phyloP scores from a whole-genome alignment of 2,329 filamentous ascomycete genomes.

The Aspergillus nomiae region DNA sequence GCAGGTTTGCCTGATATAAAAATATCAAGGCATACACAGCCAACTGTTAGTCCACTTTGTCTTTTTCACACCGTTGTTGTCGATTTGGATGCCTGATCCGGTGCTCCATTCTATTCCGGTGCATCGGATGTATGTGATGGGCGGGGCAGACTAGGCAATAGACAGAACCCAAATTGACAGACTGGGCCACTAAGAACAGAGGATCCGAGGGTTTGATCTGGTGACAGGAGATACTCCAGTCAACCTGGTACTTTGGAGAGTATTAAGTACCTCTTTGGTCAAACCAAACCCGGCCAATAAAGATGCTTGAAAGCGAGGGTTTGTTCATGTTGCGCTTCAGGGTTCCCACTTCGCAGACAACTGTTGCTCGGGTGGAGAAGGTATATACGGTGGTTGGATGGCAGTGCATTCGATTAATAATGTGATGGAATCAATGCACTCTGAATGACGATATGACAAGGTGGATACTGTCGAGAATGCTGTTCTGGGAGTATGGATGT shows the following conservation, averaged over 20 bases:
- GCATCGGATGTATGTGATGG: neutral
- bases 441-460: neutral
- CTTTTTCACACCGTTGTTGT: neutral
- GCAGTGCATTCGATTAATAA: neutral
- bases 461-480: neutral
- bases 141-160: neutral
- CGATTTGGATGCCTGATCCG: neutral
- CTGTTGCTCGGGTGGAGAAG: neutral
- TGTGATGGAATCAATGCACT: neutral
- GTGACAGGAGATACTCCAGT: neutral
- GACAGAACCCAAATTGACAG: neutral
- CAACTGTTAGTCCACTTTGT: neutral
- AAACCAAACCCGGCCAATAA: neutral
- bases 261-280: neutral
- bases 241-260: neutral
- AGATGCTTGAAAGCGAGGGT: neutral
- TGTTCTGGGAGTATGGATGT: neutral
- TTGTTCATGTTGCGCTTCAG: neutral
- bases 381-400: neutral
- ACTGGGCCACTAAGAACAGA: neutral
- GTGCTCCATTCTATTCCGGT: neutral
- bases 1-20: conserved; percentile 10
- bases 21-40: neutral
- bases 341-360: neutral
- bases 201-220: neutral